Evolutionary conservation across 805 yeast genomes (phyloP).

Genomic region (Teunomyces cretensis): DNA sequence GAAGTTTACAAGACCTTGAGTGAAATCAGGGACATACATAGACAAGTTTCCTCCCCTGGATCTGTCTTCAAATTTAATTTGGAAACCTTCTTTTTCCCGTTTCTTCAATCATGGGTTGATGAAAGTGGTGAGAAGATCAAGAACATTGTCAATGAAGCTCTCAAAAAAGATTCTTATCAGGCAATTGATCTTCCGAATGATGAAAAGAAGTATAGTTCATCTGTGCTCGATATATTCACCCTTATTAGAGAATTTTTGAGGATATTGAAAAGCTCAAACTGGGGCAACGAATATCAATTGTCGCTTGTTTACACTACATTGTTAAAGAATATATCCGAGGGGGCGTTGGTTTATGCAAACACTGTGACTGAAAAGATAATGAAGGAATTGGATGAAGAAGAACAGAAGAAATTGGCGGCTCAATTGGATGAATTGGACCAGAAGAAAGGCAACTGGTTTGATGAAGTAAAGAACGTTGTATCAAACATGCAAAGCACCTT

Average conservation of each 20-base stretch:
- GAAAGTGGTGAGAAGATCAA: constrained; percentile 48
- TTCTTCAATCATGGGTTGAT: constrained; percentile 36
- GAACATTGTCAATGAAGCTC: constrained; percentile 52
- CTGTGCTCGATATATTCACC: constrained; percentile 67
- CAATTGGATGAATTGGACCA: constrained; percentile 6
- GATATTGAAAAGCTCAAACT: constrained; percentile 58
- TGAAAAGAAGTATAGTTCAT: constrained; percentile 50
- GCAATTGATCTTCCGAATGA: constrained; percentile 47
- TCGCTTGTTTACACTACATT: constrained; percentile 62
- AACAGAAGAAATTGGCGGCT: constrained; percentile 14
- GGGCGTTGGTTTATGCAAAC: constrained; percentile 52
- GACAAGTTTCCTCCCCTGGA: constrained; percentile 44
- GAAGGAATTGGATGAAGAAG: constrained; percentile 42
- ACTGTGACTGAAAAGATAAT: constrained; percentile 36
- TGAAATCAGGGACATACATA: constrained; percentile 52
- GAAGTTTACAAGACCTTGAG: constrained; percentile 53
- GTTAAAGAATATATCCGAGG: constrained; percentile 62
- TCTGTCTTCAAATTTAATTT: constrained; percentile 40
- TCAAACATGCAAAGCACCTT: constrained; percentile 35
- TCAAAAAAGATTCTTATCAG: constrained; percentile 57
- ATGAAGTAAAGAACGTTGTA: constrained; percentile 55
- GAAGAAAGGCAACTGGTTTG: constrained; percentile 40
- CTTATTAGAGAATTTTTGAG: constrained; percentile 57
- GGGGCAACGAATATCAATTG: constrained; percentile 65
- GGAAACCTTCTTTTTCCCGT: constrained; percentile 53